Base-by-base conservation (phyloP, 805 yeast species). In the Kluyveromyces lactis region DNA sequence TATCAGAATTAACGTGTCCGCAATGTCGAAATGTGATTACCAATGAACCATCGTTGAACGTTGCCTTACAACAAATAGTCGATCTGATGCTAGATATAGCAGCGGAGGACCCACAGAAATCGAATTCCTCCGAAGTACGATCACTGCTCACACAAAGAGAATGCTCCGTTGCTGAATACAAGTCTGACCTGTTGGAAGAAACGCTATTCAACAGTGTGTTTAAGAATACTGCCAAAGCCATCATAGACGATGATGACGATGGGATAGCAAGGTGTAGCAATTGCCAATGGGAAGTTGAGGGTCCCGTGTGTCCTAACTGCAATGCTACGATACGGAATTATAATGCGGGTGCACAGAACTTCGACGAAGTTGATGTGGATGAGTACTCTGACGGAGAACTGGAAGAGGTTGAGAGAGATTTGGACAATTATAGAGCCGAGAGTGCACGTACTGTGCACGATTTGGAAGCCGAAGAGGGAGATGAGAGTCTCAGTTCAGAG, bases 231-330 rank as follows among this genome's bases (percentile, higher is more conserved):
- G 73, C 76, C 2, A 57, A 67, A 12, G 77, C 81, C 0, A 56
- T 77, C 2, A 63, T 79, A 1, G 87, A 80, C 50, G 49, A 46
- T 39, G 64, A 63, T 21, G 74, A 75, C 21, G 90, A 83, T 50
- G 87, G 87, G 2, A 84, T 82, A 8, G 75, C 82, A 0, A 60
- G 90, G 40, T 83, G 92, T 52, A 74, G 82, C 6, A 72, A 75
- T 41, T 83, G 92, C 55, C 86, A 79, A 51, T 83, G 90, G 90
- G 90, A 83, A 50, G 77, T 81, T 6, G 75, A 74, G 44, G 86
- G 84, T 0, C 61, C 69, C 3, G 65, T 60, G n/a, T 83, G 92
- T 51, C 67, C 75, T 4, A 81, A 82, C 50, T 83, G 92, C 57
- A 81, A 81, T 4, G 62, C 74, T 42, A 55, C 75, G 24, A 69